Evolutionary conservation across 2,329 filamentous ascomycete genomes (phyloP).

Genomic region (Colletotrichum sidae): DNA sequence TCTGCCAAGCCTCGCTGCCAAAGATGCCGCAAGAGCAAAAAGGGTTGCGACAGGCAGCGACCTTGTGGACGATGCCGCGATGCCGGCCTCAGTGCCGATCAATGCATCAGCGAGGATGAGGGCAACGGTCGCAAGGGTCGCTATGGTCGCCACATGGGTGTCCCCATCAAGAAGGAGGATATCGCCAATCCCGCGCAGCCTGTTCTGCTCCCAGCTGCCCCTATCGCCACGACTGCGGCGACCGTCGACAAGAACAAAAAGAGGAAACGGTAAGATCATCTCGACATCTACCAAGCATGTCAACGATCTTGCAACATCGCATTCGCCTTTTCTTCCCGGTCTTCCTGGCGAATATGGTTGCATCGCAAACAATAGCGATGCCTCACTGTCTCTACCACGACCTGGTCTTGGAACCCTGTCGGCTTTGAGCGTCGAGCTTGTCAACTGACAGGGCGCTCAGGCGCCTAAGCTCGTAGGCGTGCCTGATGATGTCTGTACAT

Average conservation of each 20-base stretch:
- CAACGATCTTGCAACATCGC: neutral
- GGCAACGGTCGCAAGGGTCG: slow-evolving; percentile 96
- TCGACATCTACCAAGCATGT: neutral
- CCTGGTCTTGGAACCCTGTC: slow-evolving; percentile 1
- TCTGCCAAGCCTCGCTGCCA: slow-evolving; percentile 98
- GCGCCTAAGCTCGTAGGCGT: too few species aligned
- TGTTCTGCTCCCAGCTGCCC: slow-evolving; percentile 57
- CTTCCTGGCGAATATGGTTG: neutral
- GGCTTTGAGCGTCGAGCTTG: slow-evolving; percentile 16
- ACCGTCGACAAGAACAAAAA: slow-evolving; percentile 70
- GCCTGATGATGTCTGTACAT: too few species aligned
- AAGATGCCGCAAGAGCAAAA: slow-evolving; percentile 99
- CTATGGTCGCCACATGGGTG: slow-evolving; percentile 80
- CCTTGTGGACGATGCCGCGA: slow-evolving; percentile 96
- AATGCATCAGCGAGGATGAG: slow-evolving; percentile 97
- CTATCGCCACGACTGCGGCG: slow-evolving; percentile 51
- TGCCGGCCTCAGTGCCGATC: slow-evolving; percentile 91
- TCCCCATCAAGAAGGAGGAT: slow-evolving; percentile 71
- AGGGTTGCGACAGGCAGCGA: slow-evolving; percentile 96
- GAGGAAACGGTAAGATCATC: slow-evolving; percentile 64
- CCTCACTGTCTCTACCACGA: slow-evolving; percentile 21
- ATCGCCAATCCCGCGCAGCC: slow-evolving; percentile 50
- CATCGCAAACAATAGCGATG: too few species aligned
- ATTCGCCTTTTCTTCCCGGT: neutral
- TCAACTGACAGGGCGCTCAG: neutral